These are phyloP conservation scores for Caloboletus firmus DNA, from an alignment of 1,284 basidiomycete genomes.

Conservation along the genomic window DNA sequence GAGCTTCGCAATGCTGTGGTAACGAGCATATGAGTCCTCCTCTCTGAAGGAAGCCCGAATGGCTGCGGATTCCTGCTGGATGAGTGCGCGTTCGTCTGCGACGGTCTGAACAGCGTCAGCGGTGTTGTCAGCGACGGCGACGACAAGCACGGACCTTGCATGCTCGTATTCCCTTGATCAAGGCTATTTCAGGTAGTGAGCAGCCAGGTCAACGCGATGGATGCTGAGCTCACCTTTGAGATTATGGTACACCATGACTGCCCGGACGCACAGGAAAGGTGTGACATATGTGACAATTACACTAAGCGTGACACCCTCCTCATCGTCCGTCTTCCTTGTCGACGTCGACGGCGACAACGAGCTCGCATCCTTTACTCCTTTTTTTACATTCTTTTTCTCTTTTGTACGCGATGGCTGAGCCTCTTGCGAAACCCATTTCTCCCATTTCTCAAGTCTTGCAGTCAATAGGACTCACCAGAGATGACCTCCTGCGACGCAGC, in stretches of 20 bases:
- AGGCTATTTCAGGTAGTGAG: slow-evolving; percentile 51
- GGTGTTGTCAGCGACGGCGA: slow-evolving; percentile 5
- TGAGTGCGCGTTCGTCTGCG: slow-evolving; percentile 95
- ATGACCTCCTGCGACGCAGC: slow-evolving; percentile 64
- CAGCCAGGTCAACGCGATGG: slow-evolving; percentile 10
- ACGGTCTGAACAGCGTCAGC: slow-evolving; percentile 69
- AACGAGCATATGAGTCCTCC: slow-evolving; percentile 89
- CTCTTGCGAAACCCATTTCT: slow-evolving; percentile 35
- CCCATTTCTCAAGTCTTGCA: slow-evolving; percentile 67
- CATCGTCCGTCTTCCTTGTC: slow-evolving; percentile 13
- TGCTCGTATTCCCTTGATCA: slow-evolving; percentile 92
- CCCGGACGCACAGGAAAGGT: slow-evolving; percentile 6
- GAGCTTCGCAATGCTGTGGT: slow-evolving; percentile 98
- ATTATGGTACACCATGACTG: slow-evolving; percentile 82
- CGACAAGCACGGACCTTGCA: slow-evolving; percentile 68
- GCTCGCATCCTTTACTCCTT: neutral
- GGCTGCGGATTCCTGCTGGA: slow-evolving; percentile 97
- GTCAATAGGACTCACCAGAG: slow-evolving; percentile 67
- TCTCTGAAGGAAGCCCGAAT: slow-evolving; percentile 98
- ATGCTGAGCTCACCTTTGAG: slow-evolving; percentile 68
- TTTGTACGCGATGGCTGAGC: slow-evolving; percentile 22
- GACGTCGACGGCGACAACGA: slow-evolving; percentile 23
- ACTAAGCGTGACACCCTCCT: slow-evolving; percentile 18
- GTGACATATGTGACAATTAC: slow-evolving; percentile 28
- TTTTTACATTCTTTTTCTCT: neutral